phyloP scores from a whole-genome alignment of 352 stramenopile genomes.

The Globisporangium nodosum region DNA sequence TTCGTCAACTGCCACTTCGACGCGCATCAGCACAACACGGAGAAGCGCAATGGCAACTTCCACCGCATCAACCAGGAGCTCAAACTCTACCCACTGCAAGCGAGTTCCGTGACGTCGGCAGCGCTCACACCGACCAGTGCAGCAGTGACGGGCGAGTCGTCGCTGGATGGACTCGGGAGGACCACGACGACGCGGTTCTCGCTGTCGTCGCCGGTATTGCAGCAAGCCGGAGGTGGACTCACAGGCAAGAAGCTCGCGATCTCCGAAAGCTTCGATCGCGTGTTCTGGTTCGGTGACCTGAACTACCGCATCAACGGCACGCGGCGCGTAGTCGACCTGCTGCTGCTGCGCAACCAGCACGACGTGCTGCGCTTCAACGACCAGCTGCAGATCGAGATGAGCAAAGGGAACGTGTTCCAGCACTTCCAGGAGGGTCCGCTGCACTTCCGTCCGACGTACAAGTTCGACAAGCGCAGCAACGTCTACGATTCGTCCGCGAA shows the following conservation, averaged over 20 bases:
- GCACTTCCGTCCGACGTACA: constrained; percentile 93
- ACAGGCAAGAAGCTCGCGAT: constrained; percentile 20
- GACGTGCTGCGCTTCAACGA: constrained; percentile 86
- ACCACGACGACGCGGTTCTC: constrained; percentile 28
- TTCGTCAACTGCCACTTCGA: constrained; percentile 95
- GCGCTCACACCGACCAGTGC: not conserved
- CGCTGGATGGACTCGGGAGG: constrained; percentile 22
- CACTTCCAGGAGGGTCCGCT: constrained; percentile 89
- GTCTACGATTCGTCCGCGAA: constrained; percentile 94
- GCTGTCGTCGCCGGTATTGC: constrained; percentile 6
- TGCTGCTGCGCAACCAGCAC: constrained; percentile 67
- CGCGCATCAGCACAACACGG: constrained; percentile 85
- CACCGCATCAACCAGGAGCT: constrained; percentile 79
- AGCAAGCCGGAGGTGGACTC: too few species aligned
- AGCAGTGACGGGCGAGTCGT: constrained; percentile 2
- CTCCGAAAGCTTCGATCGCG: constrained; percentile 75
- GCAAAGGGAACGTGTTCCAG: constrained; percentile 75
- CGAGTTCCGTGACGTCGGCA: not conserved
- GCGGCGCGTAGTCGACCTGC: constrained; percentile 80
- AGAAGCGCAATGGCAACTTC: constrained; percentile 90
- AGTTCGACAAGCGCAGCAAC: constrained; percentile 92
- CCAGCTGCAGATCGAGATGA: constrained; percentile 86
- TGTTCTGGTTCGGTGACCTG: constrained; percentile 94
- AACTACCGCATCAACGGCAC: constrained; percentile 93
- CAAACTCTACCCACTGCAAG: constrained; percentile 20